Base-by-base conservation (phyloP, 2,329 filamentous ascomycete species). In the Elsinoe necatrix region DNA sequence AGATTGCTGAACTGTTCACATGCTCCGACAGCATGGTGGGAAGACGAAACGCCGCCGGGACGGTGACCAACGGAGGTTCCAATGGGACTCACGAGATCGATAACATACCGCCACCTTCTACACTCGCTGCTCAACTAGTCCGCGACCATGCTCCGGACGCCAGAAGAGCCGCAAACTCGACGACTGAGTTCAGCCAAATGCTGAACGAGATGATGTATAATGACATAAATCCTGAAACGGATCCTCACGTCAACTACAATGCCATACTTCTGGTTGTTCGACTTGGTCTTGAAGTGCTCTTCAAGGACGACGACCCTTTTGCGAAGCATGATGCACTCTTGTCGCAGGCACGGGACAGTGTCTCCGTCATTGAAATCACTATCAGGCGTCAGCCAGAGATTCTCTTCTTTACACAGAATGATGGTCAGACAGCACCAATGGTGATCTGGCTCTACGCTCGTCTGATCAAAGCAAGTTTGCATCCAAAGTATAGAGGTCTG, bases 91-190 rank as follows among this genome's bases (percentile, higher is more conserved):
- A 52, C 7, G 31, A 23, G 11, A 16, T 7, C 29, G 55, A 58
- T 43, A 67, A 69, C 62, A 56, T 57, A 25, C 75, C 75, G 25
- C 76, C 76, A 37, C 86, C 89, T 11, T 95, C 91, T 14, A 95
- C 90, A 8, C 79, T 95, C 65, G 89, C 91, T 54, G 89, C 89
- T 11, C 88, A 95, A 70, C 83, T 96, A 57, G 89, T 93, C 61
- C 85, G 88, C 67, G 89, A 88, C 68, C 83, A 85, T 20, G 80
- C 81, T 51, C 77, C 80, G 54, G 79, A 77, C 60, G 43, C 52
- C 7, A 47, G 51, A 37, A 51, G 55, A n/a, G 3, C 48, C 18
- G 25, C 39, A 29, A 56, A 61, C 37, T 21, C 57, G 2, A 48
- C 59, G 58, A 82, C 84, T 63, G 86, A 89, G 51, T 85, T 96